phyloP scores from a whole-genome alignment of 495 filamentous ascomycete genomes.

The Penicillium soppii region DNA sequence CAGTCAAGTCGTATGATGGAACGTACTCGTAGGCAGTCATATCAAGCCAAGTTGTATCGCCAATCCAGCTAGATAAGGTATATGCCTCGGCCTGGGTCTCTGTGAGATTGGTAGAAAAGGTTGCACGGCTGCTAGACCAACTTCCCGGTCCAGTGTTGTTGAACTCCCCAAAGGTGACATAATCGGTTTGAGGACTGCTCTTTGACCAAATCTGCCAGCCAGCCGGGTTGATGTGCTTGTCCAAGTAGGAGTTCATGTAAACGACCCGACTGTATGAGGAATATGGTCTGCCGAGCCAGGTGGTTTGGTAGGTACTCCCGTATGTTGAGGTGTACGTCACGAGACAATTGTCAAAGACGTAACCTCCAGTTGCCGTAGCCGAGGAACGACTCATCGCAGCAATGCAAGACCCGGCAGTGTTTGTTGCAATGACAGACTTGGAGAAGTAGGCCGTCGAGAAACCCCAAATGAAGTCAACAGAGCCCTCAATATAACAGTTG shows the following conservation, averaged over 20 bases:
- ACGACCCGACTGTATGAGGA: constrained; percentile 55
- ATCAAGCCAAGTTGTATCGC: constrained; percentile 11
- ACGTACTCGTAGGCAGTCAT: constrained; percentile 7
- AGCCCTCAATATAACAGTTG: constrained; percentile 43
- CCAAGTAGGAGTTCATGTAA: constrained; percentile 54
- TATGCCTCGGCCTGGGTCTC: constrained; percentile 11
- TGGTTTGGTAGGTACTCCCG: constrained; percentile 46
- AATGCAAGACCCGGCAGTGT: constrained; percentile 58
- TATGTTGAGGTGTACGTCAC: constrained; percentile 43
- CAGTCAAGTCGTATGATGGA: constrained; percentile 10
- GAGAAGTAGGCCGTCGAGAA: constrained; percentile 56
- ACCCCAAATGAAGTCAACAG: constrained; percentile 62
- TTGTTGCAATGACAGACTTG: constrained; percentile 39
- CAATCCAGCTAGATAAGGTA: constrained; percentile 11
- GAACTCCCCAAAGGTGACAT: constrained; percentile 21
- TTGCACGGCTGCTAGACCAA: constrained; percentile 15
- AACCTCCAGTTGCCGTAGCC: constrained; percentile 58
- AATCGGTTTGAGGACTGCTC: constrained; percentile 14
- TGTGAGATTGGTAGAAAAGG: constrained; percentile 15
- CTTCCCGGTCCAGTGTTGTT: constrained; percentile 16
- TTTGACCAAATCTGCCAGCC: constrained; percentile 46
- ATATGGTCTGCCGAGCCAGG: constrained; percentile 58
- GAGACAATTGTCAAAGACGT: constrained; percentile 30
- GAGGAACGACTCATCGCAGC: constrained; percentile 47
- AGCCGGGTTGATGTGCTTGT: constrained; percentile 51